phyloP scores from a whole-genome alignment of 495 filamentous ascomycete genomes.

The Tricharina praecox region DNA sequence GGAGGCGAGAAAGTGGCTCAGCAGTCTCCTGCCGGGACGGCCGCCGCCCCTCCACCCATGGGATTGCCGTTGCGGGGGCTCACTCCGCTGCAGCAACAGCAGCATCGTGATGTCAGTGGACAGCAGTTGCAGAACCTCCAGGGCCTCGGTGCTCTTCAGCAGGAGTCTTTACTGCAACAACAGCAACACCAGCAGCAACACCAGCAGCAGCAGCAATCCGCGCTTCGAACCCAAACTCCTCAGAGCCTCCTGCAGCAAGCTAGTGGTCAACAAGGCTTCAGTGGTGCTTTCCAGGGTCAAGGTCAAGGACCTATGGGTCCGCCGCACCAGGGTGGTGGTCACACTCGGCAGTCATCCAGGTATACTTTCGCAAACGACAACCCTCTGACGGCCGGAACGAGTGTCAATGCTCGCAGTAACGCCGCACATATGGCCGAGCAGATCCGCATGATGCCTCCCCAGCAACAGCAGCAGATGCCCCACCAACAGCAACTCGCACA shows the following conservation, averaged over 20 bases:
- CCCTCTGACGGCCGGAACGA: constrained; percentile 35
- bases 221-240: constrained; percentile 21
- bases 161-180: constrained; percentile 16
- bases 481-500: constrained; percentile 43
- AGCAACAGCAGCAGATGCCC: constrained; percentile 40
- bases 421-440: constrained; percentile 78
- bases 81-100: constrained; percentile 15
- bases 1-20: background rate
- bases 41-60: background rate
- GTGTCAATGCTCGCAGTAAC: constrained; percentile 70
- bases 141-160: constrained; percentile 2
- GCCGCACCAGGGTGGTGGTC: constrained; percentile 23
- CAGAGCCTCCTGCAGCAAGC: constrained; percentile 16
- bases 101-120: constrained; percentile 12
- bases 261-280: constrained; percentile 18
- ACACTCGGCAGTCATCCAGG: constrained; percentile 69
- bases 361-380: constrained; percentile 77
- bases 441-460: constrained; percentile 69
- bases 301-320: constrained; percentile 18
- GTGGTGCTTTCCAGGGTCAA: constrained; percentile 17
- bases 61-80: background rate
- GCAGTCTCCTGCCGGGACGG: background rate
- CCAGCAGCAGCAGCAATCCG: constrained; percentile 17
- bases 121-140: constrained; percentile 17
- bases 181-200: constrained; percentile 15